Evolutionary conservation across 192 early-diverging fungal genomes (phyloP), one percentile per base, ranked within the genome.

Genomic region (Linnemannia zychae): DNA sequence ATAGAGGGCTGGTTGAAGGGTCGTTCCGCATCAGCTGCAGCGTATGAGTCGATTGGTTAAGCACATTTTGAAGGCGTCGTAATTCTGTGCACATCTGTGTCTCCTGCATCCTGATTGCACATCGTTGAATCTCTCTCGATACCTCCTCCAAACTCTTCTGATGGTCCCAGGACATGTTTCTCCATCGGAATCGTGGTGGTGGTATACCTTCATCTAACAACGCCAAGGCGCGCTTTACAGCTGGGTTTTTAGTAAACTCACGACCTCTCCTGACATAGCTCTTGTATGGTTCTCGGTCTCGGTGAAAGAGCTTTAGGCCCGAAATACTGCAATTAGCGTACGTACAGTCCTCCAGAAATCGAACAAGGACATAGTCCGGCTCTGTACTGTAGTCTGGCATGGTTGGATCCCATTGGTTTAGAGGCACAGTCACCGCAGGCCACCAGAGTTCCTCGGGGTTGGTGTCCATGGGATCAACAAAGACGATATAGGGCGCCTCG

Each of bases 381-480:
- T 82, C 74, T 9, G 22, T 3, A 18, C 67, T 18, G 31, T 63
- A 57, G 9, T 76, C 75, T 7, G 81, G 74, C 81, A 82, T 82
- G 1, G 74, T 22, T 0, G 47, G 7, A 34, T 77, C 75, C 75
- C 76, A 72, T 70, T 82, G 75, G 12, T 53, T 44, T 5, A 33
- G 36, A 33, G 81, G 81, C 0, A 82, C 75, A 11, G 81, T 82
- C 17, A 82, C 71, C 15, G 81, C 81, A 34, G 76, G 33, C 74
- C 69, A 72, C 81, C 81, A 82, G 20, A 67, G 57, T 4, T n/a
- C 72, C 24, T 36, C 47, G n/a, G 46, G 47, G 3, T 48, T 65
- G 4, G 28, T 33, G 24, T 72, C 71, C 28, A 77, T 70, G 0
- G 81, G 81, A 11, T 82, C 75, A 2, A 82, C 75, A 50, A 82